phyloP scores from a whole-genome alignment of 2,329 filamentous ascomycete species.

The Ophiocordyceps camponoti-rufipedis region DNA sequence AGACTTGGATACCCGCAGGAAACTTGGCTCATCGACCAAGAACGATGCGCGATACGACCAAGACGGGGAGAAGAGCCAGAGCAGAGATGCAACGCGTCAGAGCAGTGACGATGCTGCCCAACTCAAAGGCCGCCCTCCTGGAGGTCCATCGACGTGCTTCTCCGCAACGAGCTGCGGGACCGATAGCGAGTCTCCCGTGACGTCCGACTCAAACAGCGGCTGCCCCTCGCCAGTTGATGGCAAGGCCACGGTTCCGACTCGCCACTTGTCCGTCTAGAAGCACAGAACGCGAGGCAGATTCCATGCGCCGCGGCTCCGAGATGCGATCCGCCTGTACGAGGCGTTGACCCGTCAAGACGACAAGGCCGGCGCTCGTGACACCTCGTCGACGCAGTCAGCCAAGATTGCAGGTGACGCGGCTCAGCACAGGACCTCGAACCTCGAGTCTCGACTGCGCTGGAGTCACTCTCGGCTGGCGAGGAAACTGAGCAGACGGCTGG shows the following conservation, averaged over 20 bases:
- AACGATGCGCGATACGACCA: too few species aligned
- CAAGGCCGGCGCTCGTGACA: neutral
- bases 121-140: too few species aligned
- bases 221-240: too few species aligned
- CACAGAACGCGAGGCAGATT: neutral
- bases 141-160: neutral
- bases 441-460: conserved; percentile 4
- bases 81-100: neutral
- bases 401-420: neutral
- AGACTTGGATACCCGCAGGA: too few species aligned
- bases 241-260: neutral
- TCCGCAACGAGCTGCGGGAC: neutral
- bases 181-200: neutral
- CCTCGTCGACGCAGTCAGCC: neutral
- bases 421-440: conserved; percentile 1
- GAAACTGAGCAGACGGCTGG: neutral
- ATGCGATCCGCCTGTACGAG: conserved; percentile 14
- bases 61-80: neutral
- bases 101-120: neutral
- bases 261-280: conserved; percentile 3
- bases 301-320: conserved; percentile 3
- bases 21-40: too few species aligned
- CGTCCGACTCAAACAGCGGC: neutral
- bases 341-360: conserved; percentile 5
- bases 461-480: conserved; percentile 3